Evolutionary conservation across 495 filamentous ascomycete genomes (phyloP), one percentile per base, ranked within the genome.

Genomic region (Daldinia loculata): DNA sequence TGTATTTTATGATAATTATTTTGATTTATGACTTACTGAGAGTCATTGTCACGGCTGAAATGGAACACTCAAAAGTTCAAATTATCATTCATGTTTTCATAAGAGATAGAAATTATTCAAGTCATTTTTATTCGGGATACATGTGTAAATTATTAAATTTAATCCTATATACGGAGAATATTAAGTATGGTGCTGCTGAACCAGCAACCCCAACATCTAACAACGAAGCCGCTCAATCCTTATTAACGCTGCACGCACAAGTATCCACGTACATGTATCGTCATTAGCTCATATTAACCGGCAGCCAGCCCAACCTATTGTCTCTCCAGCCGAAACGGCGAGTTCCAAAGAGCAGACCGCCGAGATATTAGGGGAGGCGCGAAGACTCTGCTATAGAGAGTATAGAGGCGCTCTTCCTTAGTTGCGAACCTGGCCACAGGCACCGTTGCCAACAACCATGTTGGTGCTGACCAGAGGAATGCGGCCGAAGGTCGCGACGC

Each of bases 81-180:
- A 32, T 9, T 11, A 32, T 32, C 0, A 32, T 32, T 32, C 29
- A 8, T 1, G 7, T 30, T 30, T 30, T 30, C 30, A 32, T 9
- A 34, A 12, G 32, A 34, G 0, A 3, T 34, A 12, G 9, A 12
- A 34, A 34, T 12, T 12, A 9, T 4, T 34, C 32, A 12, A 12
- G 11, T 32, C 9, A 2, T 12, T 34, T n/a, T 41, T 5, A 41
- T 41, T 2, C 3, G 38, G 38, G 17, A 45, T 22, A 17, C n/a
- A 45, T 45, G 41, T 19, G 22, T 19, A 59, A 61, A 32, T 34
- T 9, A 63, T 63, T 53, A 53, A 27, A 41, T 29, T 53, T 53
- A 17, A 38, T 51, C 38, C 38, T 63, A 63, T 63, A 32, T 63
- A 63, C 34, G 34, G 45, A 63, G 29, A 63, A 63, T 53, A 63